Evolutionary conservation across 805 yeast genomes (phyloP), one percentile per base, ranked within the genome.

Genomic region (Lachancea lanzarotensis): DNA sequence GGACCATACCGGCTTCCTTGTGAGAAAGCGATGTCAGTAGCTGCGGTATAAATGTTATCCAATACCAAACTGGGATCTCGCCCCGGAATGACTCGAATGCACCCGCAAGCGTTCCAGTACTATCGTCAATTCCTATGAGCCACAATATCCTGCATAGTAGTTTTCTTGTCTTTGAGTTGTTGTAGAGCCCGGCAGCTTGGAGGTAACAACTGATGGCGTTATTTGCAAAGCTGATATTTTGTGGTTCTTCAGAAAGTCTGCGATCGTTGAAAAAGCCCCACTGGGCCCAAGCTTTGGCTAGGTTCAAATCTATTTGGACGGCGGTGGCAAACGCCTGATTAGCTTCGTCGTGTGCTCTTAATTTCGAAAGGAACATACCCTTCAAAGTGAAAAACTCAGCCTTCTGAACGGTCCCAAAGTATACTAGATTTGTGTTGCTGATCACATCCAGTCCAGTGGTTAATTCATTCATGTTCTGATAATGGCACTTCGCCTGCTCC

Each of bases 231-330:
- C 79, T 77, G 67, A 84, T 80, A 55, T 87, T 95, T 40, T 71
- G 78, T 1, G 90, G 91, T 48, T 82, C 82, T 52, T 88, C 95
- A 52, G 86, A 84, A 63, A 88, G 81, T 35, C 96, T 73, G 25
- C 82, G 78, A 55, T 93, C 98, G 60, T 90, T 90, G 69, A 88
- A 93, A 61, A 82, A 80, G 49, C 98, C 99, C 99, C 99, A 93
- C 62, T 95, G 97, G 3, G 97, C 98, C 99, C 99, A 93, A 0
- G 98, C 98, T 63, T 93, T 91, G 1, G 98, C 96, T 38, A 93
- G 67, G 56, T 90, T 88, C 54, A 91, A 75, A 59, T 95, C 98
- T 46, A 93, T 81, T 64, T 93, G 98, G 16, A 93, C 97, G 1
- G 98, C 96, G 2, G 97, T 87, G 1, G 98, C 96, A 70, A 93